Percentiles rank a stretch among this genome's conserved stretches.
These are phyloP conservation scores for Entamoeba invadens DNA, from an alignment of 208 protist genomes.

Conservation along the genomic window DNA sequence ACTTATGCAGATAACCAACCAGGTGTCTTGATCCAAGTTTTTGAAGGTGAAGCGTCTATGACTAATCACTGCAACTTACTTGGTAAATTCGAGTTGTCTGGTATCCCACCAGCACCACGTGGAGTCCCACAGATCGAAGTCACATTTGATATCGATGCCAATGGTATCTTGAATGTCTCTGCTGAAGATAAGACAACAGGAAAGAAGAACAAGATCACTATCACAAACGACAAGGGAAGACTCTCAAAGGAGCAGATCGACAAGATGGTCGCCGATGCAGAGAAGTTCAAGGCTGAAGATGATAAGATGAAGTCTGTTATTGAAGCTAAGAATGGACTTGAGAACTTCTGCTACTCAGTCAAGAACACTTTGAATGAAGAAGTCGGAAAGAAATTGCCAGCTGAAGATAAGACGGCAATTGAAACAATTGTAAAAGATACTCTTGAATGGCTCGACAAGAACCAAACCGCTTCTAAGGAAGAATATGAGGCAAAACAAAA, in stretches of 20 bases:
- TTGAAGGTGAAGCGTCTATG: slow-evolving; percentile 85
- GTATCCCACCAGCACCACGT: slow-evolving; percentile 58
- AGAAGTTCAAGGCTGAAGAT: slow-evolving; percentile 20
- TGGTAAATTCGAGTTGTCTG: slow-evolving; percentile 83
- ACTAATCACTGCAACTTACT: slow-evolving; percentile 89
- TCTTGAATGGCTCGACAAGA: slow-evolving; percentile 15
- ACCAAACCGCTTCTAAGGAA: background rate
- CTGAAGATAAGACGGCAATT: slow-evolving; percentile 8
- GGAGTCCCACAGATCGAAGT: slow-evolving; percentile 84
- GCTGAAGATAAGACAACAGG: slow-evolving; percentile 75
- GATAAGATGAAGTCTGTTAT: background rate
- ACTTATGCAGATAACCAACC: slow-evolving; percentile 70
- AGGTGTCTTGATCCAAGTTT: slow-evolving; percentile 71
- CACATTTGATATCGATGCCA: slow-evolving; percentile 83
- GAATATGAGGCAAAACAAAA: slow-evolving; percentile 11
- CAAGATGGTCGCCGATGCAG: slow-evolving; percentile 18
- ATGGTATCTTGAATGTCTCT: slow-evolving; percentile 82
- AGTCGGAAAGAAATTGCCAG: background rate
- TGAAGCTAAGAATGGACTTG: slow-evolving; percentile 21
- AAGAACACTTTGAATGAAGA: background rate
- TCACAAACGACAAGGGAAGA: slow-evolving; percentile 44
- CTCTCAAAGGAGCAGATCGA: slow-evolving; percentile 30
- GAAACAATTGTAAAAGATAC: slow-evolving; percentile 13
- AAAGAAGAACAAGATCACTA: slow-evolving; percentile 68
- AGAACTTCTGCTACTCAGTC: slow-evolving; percentile 11